Percentiles rank a stretch among this genome's conserved stretches.
Conservation (phyloP, 306 rosid species). For the Senna siamea region DNA sequence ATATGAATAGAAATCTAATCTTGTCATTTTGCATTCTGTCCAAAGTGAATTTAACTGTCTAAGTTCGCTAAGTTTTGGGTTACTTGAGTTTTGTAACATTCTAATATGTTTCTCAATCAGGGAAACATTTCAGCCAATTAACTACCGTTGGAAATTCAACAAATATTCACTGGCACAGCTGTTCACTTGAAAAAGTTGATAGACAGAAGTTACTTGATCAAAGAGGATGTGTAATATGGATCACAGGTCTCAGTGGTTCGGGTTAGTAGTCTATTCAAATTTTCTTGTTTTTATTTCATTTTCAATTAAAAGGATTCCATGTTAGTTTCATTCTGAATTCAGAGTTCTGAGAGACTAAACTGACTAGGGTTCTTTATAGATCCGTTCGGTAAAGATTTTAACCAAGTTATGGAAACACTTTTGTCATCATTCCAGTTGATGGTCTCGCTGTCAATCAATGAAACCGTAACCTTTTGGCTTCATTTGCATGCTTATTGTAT, state of each 20-base stretch:
- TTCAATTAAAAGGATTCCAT: neutral
- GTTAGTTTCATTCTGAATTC: neutral
- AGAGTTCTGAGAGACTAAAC: neutral
- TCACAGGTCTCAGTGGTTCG: constrained; percentile 85
- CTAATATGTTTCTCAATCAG: constrained; percentile 45
- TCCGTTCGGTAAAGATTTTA: neutral
- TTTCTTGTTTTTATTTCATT: neutral
- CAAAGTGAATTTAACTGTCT: neutral
- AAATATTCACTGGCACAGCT: constrained; percentile 73
- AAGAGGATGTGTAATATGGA: constrained; percentile 78
- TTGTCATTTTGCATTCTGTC: neutral
- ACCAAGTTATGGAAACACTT: too few relatives aligned
- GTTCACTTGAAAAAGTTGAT: constrained; percentile 57
- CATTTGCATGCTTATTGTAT: too few relatives aligned
- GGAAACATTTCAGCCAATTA: constrained; percentile 42
- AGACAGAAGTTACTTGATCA: constrained; percentile 63
- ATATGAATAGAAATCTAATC: neutral
- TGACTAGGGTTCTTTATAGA: neutral
- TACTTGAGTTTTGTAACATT: constrained; percentile 5
- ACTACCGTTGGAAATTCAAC: constrained; percentile 66
- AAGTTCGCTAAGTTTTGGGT: neutral
- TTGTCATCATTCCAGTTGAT: constrained; percentile 2
- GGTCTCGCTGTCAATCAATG: neutral
- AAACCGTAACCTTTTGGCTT: too few relatives aligned
- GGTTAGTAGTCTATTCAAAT: constrained; percentile 54